phyloP scores from a whole-genome alignment of 1,139 yeast species.

The Citeromyces siamensis region DNA sequence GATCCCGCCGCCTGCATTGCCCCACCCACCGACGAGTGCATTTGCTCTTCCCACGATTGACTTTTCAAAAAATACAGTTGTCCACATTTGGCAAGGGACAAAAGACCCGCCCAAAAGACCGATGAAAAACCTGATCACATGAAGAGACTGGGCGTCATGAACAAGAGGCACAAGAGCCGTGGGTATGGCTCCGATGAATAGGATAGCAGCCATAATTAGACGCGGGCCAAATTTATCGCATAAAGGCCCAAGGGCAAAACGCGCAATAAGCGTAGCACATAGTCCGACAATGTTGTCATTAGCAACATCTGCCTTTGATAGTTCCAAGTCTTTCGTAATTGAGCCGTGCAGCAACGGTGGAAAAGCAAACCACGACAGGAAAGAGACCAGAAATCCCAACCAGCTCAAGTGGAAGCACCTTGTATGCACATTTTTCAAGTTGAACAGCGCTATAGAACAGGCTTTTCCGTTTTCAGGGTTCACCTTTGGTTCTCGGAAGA shows the following conservation, averaged over 20 bases:
- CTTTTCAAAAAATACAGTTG: slow-evolving; percentile 20
- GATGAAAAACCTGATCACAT: slow-evolving; percentile 19
- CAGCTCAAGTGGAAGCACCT: slow-evolving; percentile 19
- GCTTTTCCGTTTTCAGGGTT: slow-evolving; percentile 20
- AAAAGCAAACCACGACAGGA: slow-evolving; percentile 23
- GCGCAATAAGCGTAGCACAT: slow-evolving; percentile 19
- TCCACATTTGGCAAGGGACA: slow-evolving; percentile 21
- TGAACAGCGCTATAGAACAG: slow-evolving; percentile 16
- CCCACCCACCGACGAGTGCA: slow-evolving; percentile 23
- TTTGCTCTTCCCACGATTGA: slow-evolving; percentile 21
- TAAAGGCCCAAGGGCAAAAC: slow-evolving; percentile 19
- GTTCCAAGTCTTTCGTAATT: slow-evolving; percentile 15
- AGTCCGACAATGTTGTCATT: slow-evolving; percentile 21
- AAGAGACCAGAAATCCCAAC: slow-evolving; percentile 21
- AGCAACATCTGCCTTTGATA: slow-evolving; percentile 18
- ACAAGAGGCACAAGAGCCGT: slow-evolving; percentile 21
- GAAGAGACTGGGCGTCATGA: slow-evolving; percentile 14
- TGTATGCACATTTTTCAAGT: slow-evolving; percentile 16
- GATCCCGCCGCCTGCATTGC: slow-evolving; percentile 24
- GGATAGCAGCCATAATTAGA: slow-evolving; percentile 15
- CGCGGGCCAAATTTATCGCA: slow-evolving; percentile 22
- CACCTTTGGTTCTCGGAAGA: slow-evolving; percentile 16
- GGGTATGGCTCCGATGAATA: slow-evolving; percentile 19
- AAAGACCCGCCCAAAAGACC: slow-evolving; percentile 21
- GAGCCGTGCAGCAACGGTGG: slow-evolving; percentile 19